These are phyloP conservation scores for Vicia villosa DNA, from an alignment of 306 rosid genomes.

Conservation along the genomic window DNA sequence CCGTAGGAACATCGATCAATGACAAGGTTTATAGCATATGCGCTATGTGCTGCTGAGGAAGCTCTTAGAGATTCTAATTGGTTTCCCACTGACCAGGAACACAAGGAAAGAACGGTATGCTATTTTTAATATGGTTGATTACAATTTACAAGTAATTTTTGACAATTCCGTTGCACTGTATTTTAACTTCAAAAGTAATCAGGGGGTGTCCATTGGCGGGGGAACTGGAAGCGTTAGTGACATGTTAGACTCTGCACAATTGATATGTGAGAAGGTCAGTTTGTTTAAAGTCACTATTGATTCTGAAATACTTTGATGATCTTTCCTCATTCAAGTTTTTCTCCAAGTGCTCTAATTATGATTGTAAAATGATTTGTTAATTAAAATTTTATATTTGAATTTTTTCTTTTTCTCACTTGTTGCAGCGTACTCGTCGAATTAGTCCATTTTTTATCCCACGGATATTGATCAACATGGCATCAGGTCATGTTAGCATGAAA, in stretches of 20 bases:
- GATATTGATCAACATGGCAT: conserved; percentile 94
- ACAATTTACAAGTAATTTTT: conserved; percentile 12
- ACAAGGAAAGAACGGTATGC: conserved; percentile 83
- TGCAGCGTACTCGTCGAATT: conserved; percentile 87
- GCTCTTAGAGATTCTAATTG: conserved; percentile 90
- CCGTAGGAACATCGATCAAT: conserved; percentile 80
- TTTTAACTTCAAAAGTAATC: conserved; percentile 42
- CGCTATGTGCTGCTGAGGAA: conserved; percentile 94
- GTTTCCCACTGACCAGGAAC: conserved; percentile 71
- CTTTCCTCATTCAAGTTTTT: conserved; percentile 18
- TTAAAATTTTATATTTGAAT: conserved; percentile 4
- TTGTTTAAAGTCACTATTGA: conserved; percentile 8
- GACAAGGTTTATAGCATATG: conserved; percentile 88
- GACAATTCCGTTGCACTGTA: conserved; percentile 22
- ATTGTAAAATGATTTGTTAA: conserved; percentile 22
- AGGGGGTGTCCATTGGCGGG: conserved; percentile 97
- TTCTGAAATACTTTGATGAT: conserved; percentile 9
- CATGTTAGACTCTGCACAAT: conserved; percentile 77
- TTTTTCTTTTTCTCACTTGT: conserved; percentile 11
- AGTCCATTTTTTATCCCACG: conserved; percentile 97
- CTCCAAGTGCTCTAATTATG: conserved; percentile 26
- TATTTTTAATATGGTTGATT: conserved; percentile 25
- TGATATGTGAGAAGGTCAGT: conserved; percentile 84
- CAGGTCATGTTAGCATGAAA: conserved; percentile 98
- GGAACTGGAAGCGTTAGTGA: conserved; percentile 93